Percentiles rank a stretch among this genome's conserved stretches.
Conservation (phyloP, 192 early-diverging fungal genomes). For the Radiomyces spectabilis region DNA sequence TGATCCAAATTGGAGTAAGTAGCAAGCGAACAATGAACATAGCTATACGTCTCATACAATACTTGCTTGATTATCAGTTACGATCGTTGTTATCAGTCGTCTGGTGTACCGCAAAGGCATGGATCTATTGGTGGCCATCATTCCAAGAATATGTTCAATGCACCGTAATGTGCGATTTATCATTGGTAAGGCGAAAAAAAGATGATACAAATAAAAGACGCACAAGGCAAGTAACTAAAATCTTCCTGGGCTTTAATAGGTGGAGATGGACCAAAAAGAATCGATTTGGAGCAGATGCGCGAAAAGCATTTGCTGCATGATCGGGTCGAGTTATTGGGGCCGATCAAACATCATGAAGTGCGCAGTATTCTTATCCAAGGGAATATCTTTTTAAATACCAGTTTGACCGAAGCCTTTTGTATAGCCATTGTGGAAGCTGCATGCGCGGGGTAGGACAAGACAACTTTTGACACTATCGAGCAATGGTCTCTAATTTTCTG, state of each 20-base stretch:
- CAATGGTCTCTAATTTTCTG: conserved; percentile 3
- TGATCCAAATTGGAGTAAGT: conserved; percentile 69
- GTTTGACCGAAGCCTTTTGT: conserved; percentile 96
- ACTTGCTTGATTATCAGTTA: conserved; percentile 55
- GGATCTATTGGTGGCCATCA: conserved; percentile 83
- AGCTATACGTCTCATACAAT: no score
- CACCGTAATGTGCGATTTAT: conserved; percentile 81
- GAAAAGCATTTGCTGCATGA: conserved; percentile 90
- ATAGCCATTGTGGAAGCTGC: conserved; percentile 98
- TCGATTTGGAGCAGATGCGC: conserved; percentile 97
- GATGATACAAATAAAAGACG: neutral
- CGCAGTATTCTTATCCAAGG: conserved; percentile 85
- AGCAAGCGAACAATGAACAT: no score
- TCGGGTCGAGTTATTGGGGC: conserved; percentile 82
- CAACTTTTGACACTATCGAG: neutral
- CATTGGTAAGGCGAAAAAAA: conserved; percentile 59
- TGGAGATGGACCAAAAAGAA: conserved; percentile 92
- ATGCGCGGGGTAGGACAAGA: conserved; percentile 63
- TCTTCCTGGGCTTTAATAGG: conserved; percentile 26
- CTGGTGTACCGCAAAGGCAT: conserved; percentile 94
- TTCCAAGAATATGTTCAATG: conserved; percentile 83
- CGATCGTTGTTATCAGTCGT: conserved; percentile 88
- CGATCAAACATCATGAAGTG: conserved; percentile 76
- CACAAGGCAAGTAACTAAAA: no score
- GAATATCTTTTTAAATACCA: conserved; percentile 95